Conservation (phyloP, 768 basidiomycete species). For the Lentinula sp. region DNA sequence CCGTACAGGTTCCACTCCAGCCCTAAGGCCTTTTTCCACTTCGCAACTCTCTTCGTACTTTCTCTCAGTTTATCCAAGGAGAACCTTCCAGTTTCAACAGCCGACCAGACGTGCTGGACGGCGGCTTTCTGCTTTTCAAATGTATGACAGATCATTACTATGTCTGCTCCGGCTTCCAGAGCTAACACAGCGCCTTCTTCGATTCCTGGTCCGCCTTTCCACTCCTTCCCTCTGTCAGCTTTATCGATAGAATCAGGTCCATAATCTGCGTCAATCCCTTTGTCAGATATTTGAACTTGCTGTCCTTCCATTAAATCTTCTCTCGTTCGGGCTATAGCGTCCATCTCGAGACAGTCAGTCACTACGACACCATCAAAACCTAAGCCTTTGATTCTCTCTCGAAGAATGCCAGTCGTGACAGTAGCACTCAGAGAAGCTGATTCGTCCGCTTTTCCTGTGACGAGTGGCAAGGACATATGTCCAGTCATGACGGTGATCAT, state of each 20-base stretch:
- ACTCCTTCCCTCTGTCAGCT: neutral
- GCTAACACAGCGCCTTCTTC: conserved; percentile 50
- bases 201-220: conserved; percentile 35
- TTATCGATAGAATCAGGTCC: neutral
- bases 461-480: conserved; percentile 61
- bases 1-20: conserved; percentile 37
- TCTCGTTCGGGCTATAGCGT: conserved; percentile 49
- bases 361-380: conserved; percentile 56
- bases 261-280: neutral
- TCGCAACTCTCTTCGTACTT: conserved; percentile 40
- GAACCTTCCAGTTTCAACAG: conserved; percentile 39
- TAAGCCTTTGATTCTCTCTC: conserved; percentile 29
- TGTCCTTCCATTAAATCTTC: conserved; percentile 1
- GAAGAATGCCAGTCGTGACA: conserved; percentile 48
- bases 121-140: conserved; percentile 47
- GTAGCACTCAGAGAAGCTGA: conserved; percentile 53
- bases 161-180: conserved; percentile 58
- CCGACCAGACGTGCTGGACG: conserved; percentile 43
- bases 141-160: conserved; percentile 73
- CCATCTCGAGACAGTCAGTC: conserved; percentile 77
- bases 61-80: conserved; percentile 26
- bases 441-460: conserved; percentile 42
- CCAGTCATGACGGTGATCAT: conserved; percentile 66
- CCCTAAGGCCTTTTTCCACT: conserved; percentile 46
- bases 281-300: neutral